These are phyloP conservation scores for Cutaneotrichosporon spelunceum DNA, from an alignment of 1,284 basidiomycete genomes.

Conservation along the genomic window DNA sequence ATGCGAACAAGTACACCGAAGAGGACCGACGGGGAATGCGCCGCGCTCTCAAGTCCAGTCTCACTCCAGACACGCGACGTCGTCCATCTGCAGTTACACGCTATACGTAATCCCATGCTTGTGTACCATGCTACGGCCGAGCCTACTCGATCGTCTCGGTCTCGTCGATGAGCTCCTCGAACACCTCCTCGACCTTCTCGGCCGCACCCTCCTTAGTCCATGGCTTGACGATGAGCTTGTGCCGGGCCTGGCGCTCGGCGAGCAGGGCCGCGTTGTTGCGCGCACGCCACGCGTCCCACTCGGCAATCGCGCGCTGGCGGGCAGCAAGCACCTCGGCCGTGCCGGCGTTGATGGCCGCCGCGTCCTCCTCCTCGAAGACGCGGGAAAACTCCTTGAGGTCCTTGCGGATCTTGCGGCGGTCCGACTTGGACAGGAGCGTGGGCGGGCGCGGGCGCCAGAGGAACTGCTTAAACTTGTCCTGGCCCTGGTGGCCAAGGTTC, in stretches of 20 bases:
- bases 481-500: conserved; percentile 80
- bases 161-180: conserved; percentile 88
- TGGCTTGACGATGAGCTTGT: conserved; percentile 33
- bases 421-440: conserved; percentile 80
- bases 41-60: no score
- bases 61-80: no score
- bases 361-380: conserved; percentile 94
- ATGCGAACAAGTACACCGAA: no score
- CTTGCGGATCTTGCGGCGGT: conserved; percentile 78
- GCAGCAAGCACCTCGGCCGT: conserved; percentile 89
- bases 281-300: conserved; percentile 93
- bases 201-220: conserved; percentile 59
- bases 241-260: conserved; percentile 37
- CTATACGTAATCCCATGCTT: neutral
- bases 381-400: conserved; percentile 91
- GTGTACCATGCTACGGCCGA: no score
- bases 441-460: conserved; percentile 94
- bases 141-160: conserved; percentile 55
- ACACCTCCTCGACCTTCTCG: conserved; percentile 84
- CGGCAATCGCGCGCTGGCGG: conserved; percentile 82
- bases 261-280: conserved; percentile 42
- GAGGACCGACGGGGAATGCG: no score
- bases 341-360: conserved; percentile 88
- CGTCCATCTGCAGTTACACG: no score
- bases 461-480: conserved; percentile 98